These are phyloP conservation scores for Nematocida sp. DNA, from an alignment of 371 early-diverging fungal species.

Conservation along the genomic window DNA sequence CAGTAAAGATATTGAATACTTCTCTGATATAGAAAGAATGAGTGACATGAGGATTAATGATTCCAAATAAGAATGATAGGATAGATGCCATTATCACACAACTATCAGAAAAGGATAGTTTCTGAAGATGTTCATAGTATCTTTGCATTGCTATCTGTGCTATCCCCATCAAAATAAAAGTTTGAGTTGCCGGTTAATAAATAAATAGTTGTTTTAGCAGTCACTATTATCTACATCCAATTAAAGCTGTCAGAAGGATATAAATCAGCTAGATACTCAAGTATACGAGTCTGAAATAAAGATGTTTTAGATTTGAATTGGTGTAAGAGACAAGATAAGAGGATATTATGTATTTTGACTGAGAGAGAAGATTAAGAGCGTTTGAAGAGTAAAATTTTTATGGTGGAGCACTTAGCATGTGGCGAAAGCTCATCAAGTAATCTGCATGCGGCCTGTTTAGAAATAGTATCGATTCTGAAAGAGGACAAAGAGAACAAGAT, in stretches of 20 bases:
- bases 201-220: no score
- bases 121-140: no score
- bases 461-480: constrained; percentile 50
- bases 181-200: no score
- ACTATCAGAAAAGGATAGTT: no score
- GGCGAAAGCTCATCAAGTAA: constrained; percentile 3
- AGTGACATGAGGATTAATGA: constrained; percentile 29
- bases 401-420: constrained; percentile 12
- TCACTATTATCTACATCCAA: no score
- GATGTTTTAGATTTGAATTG: not conserved
- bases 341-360: not conserved
- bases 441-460: constrained; percentile 43
- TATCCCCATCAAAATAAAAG: no score
- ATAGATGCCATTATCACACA: constrained; percentile 5
- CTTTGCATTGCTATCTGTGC: no score
- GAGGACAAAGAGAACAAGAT: constrained; percentile 58
- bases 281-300: not conserved
- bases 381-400: constrained; percentile 28
- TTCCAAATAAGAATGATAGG: constrained; percentile 2
- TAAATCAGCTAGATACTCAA: no score
- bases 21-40: constrained; percentile 42
- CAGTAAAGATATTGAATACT: constrained; percentile 24
- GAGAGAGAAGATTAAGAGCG: not conserved
- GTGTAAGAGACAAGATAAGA: not conserved
- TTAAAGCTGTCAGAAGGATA: no score